A percentile compares a stretch with the other conserved stretches of the same genome.
Conservation (phyloP, 2,329 filamentous ascomycete genomes). For the Helminthosporium solani region DNA sequence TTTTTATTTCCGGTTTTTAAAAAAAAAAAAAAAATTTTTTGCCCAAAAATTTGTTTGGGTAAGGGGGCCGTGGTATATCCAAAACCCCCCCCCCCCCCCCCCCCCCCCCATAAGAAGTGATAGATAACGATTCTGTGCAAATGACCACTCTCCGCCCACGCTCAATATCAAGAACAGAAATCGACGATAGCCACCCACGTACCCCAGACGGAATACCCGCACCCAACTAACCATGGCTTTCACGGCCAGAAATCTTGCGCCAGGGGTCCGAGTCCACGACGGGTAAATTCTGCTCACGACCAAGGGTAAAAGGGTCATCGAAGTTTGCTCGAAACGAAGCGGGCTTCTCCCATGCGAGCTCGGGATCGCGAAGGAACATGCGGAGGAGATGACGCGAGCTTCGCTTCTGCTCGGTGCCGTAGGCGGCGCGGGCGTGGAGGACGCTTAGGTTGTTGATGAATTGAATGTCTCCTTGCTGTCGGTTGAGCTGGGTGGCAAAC, state of each 20-base stretch:
- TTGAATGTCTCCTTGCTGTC: constrained; percentile 39
- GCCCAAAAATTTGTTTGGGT: no score
- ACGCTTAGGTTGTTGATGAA: constrained; percentile 41
- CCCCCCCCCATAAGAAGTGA: no score
- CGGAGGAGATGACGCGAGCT: constrained; percentile 39
- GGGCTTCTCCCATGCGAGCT: constrained; percentile 38
- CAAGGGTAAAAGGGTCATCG: constrained; percentile 34
- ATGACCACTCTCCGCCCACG: background rate
- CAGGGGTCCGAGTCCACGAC: constrained; percentile 39
- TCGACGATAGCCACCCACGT: constrained; percentile 1
- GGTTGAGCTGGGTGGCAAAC: constrained; percentile 34
- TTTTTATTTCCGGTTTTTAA: no score
- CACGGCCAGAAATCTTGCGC: constrained; percentile 41
- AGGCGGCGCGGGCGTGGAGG: constrained; percentile 40
- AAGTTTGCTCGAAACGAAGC: constrained; percentile 28
- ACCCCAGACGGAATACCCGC: background rate
- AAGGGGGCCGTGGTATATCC: no score
- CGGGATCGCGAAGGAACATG: constrained; percentile 41
- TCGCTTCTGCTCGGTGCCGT: constrained; percentile 24
- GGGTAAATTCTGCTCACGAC: constrained; percentile 34
- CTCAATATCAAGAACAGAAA: constrained; percentile 1
- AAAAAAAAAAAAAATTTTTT: no score
- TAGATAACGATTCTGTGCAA: no score
- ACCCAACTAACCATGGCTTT: constrained; percentile 36
- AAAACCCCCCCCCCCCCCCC: no score